Evolutionary conservation across 2,329 filamentous ascomycete genomes (phyloP).

Genomic region (Cadophora sp.): DNA sequence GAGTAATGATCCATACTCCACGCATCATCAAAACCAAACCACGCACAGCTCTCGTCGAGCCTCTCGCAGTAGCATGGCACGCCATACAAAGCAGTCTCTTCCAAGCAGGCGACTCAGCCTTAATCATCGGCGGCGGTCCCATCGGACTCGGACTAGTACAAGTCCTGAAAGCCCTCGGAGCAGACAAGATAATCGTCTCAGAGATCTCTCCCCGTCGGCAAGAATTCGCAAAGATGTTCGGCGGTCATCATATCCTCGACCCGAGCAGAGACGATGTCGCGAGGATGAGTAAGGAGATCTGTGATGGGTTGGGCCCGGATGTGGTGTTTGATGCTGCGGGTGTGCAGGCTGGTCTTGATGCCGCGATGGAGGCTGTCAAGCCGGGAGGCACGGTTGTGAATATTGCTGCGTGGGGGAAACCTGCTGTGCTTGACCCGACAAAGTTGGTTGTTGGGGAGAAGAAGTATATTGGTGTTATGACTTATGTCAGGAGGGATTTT

Average conservation of each 20-base stretch:
- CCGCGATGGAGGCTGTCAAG: slow-evolving; percentile 55
- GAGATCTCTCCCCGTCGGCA: slow-evolving; percentile 56
- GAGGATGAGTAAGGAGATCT: slow-evolving; percentile 43
- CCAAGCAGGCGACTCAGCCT: slow-evolving; percentile 52
- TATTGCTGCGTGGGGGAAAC: slow-evolving; percentile 59
- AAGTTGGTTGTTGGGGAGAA: slow-evolving; percentile 59
- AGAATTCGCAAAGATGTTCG: slow-evolving; percentile 57
- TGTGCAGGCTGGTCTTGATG: slow-evolving; percentile 57
- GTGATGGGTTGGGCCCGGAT: slow-evolving; percentile 52
- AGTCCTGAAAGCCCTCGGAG: slow-evolving; percentile 51
- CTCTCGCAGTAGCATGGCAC: slow-evolving; percentile 62
- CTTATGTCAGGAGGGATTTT: slow-evolving; percentile 49
- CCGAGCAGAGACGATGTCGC: slow-evolving; percentile 55
- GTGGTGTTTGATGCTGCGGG: slow-evolving; percentile 60
- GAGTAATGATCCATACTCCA: no score
- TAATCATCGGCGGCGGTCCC: slow-evolving; percentile 61
- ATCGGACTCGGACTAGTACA: slow-evolving; percentile 59
- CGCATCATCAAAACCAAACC: no score
- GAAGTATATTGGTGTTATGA: slow-evolving; percentile 50
- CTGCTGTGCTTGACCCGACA: slow-evolving; percentile 55
- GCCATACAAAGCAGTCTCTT: slow-evolving; percentile 58
- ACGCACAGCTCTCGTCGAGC: slow-evolving; percentile 55
- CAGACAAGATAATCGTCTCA: slow-evolving; percentile 57
- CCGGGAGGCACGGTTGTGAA: slow-evolving; percentile 60
- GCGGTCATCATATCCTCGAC: slow-evolving; percentile 58